Conservation (phyloP, 306 rosid genomes). For the Casuarina cunninghamiana region DNA sequence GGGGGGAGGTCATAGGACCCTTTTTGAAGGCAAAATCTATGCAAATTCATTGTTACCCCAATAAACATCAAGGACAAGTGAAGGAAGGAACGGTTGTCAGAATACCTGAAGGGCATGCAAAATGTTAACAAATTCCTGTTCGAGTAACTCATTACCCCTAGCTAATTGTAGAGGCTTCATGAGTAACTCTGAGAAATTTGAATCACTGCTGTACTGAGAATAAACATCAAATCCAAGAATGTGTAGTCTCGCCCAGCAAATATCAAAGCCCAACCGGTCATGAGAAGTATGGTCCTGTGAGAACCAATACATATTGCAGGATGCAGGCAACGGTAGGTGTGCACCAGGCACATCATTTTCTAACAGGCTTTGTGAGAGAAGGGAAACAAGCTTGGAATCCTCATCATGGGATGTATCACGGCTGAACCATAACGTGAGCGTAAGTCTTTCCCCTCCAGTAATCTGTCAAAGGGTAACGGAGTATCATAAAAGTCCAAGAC, state of each 20-base stretch:
- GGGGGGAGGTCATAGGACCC: neutral
- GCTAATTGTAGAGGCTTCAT: slow-evolving; percentile 52
- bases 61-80: neutral
- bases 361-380: slow-evolving; percentile 54
- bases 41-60: slow-evolving; percentile 3
- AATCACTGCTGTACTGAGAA: slow-evolving; percentile 39
- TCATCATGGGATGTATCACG: slow-evolving; percentile 85
- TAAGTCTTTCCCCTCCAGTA: slow-evolving; percentile 85
- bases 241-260: slow-evolving; percentile 86
- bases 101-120: slow-evolving; percentile 96
- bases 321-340: slow-evolving; percentile 71
- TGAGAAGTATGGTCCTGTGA: slow-evolving; percentile 52
- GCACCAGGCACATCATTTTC: slow-evolving; percentile 37
- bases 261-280: slow-evolving; percentile 56
- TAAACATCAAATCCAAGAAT: slow-evolving; percentile 61
- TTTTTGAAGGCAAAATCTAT: slow-evolving; percentile 10
- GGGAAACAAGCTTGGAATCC: slow-evolving; percentile 72
- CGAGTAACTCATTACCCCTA: slow-evolving; percentile 55
- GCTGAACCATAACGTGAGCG: slow-evolving; percentile 88
- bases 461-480: slow-evolving; percentile 52
- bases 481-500: slow-evolving; percentile 30
- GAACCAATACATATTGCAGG: slow-evolving; percentile 87
- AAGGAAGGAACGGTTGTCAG: slow-evolving; percentile 1
- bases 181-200: slow-evolving; percentile 51
- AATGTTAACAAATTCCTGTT: slow-evolving; percentile 59